Evolutionary conservation across 192 early-diverging fungal species (phyloP).

Genomic region (Phycomyces nitens): DNA sequence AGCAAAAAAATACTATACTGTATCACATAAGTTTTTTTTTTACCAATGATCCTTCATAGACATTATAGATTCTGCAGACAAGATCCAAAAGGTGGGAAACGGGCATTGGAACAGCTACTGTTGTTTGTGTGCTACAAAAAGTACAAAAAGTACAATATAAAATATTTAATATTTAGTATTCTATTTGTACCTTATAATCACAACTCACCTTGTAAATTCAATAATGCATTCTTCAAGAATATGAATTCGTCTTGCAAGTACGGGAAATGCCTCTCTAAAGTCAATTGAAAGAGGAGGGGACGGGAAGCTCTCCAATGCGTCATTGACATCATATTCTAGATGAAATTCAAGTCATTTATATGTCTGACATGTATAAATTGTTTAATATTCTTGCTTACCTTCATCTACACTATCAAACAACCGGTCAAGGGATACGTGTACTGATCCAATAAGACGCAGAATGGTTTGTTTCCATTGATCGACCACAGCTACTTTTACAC

Average conservation of each 20-base stretch:
- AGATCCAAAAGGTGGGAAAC: slow-evolving; percentile 48
- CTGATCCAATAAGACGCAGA: slow-evolving; percentile 42
- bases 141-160: slow-evolving; percentile 19
- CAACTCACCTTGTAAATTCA: slow-evolving; percentile 34
- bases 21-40: neutral
- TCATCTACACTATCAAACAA: slow-evolving; percentile 52
- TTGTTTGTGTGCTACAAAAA: slow-evolving; percentile 37
- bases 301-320: neutral
- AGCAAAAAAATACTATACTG: neutral
- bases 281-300: slow-evolving; percentile 32
- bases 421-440: slow-evolving; percentile 41
- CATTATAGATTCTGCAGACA: slow-evolving; percentile 44
- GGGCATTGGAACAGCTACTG: slow-evolving; percentile 42
- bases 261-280: slow-evolving; percentile 37
- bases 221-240: slow-evolving; percentile 36
- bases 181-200: slow-evolving; percentile 20
- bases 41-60: slow-evolving; percentile 40
- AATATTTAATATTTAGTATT: slow-evolving; percentile 17
- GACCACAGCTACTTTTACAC: slow-evolving; percentile 36
- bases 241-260: slow-evolving; percentile 34
- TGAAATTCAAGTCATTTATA: neutral
- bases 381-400: slow-evolving; percentile 31
- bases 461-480: slow-evolving; percentile 44
- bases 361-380: neutral
- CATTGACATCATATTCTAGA: neutral